Evolutionary conservation across 495 filamentous ascomycete genomes (phyloP), one percentile per base, ranked within the genome.

Genomic region (Halenospora varia): DNA sequence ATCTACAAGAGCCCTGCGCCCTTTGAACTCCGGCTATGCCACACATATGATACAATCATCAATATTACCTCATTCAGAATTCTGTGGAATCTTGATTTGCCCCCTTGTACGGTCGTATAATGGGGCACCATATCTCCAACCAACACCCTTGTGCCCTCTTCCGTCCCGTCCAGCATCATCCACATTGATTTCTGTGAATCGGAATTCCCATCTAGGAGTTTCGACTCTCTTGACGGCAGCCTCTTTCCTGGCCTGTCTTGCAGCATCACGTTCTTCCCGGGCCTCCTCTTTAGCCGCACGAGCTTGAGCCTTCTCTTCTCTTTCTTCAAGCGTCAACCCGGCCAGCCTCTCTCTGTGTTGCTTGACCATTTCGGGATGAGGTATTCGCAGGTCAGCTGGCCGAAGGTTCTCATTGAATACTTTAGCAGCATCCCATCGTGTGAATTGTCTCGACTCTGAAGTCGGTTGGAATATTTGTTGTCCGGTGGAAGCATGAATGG

Each of bases 381-480:
- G 92, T 48, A 97, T 89, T 65, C 90, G 87, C 47, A 84, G 75
- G 62, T 98, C 95, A 6, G 91, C 85, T 4, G 95, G 86, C 44
- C 94, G 83, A 41, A 97, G 82, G 15, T 64, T 71, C 2, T 73
- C 65, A 62, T 79, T 79, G 72, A 98, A 97, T 40, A 88, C 90
- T 61, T 87, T 85, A 39, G 88, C 95, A 8, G 94, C 95, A 69
- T 97, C 93, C 24, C 73, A 80, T 68, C 95, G 89, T 3, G 88
- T 97, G 71, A 96, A 97, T 35, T 85, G 75, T 19, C 90, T 86
- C 17, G 92, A 96, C 71, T 98, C 94, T 10, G 94, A 88, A 47
- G 86, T 83, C 2, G 95, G 94, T 69, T 89, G 81, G 73, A 97
- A 98, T 41, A 96, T 81, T 74, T 97, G 94, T 55, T 86, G 80